phyloP scores from a whole-genome alignment of 225 moss, liverwort and hornwort genomes.

The Climacium dendroides region DNA sequence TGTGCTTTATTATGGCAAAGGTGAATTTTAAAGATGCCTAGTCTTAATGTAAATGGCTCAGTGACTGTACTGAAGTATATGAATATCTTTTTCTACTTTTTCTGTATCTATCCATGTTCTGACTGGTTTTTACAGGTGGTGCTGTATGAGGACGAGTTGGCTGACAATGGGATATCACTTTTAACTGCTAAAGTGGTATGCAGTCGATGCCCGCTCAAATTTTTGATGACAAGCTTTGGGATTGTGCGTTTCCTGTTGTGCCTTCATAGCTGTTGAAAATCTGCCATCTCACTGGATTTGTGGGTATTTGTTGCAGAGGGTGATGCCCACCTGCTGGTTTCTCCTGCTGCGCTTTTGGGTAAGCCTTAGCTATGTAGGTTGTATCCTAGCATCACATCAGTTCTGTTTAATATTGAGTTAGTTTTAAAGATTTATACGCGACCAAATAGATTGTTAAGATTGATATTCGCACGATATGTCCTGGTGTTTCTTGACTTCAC shows the following conservation, averaged over 20 bases:
- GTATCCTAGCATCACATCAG: not conserved
- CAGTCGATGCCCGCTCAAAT: not conserved
- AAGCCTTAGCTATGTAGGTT: not conserved
- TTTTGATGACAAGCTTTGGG: not conserved
- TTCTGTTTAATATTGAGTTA: not conserved
- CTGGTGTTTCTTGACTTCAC: not conserved
- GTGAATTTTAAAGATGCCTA: not conserved
- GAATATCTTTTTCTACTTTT: not conserved
- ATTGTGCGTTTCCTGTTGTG: not conserved
- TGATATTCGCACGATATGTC: not conserved
- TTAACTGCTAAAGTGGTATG: constrained; percentile 80
- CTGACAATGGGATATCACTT: constrained; percentile 80
- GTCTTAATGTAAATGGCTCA: not conserved
- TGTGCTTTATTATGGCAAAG: not conserved
- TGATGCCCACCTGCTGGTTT: constrained; percentile 91
- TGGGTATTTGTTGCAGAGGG: constrained; percentile 41
- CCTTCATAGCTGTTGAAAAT: not conserved
- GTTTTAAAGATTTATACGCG: not conserved
- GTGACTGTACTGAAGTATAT: not conserved
- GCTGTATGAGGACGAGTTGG: constrained; percentile 84
- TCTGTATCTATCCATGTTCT: not conserved
- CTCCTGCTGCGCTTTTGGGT: constrained; percentile 83
- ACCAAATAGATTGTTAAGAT: not conserved
- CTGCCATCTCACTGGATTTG: not conserved
- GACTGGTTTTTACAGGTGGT: constrained; percentile 45